Evolutionary conservation across 108 stramenopile genomes (phyloP).

Genomic region (Chaetoceros muelleri): DNA sequence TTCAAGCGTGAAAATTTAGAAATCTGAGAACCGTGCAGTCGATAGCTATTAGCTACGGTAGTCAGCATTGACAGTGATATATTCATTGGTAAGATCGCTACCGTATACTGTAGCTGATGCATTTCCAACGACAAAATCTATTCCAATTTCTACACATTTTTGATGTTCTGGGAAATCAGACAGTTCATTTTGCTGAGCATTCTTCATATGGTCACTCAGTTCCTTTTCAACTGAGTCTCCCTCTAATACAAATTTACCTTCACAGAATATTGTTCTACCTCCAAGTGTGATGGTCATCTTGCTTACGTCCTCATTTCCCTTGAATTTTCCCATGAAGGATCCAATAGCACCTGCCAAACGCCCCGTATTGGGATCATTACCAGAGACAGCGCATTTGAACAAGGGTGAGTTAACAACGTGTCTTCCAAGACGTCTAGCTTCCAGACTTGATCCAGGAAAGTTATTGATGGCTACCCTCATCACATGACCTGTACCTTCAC

Average conservation of each 20-base stretch:
- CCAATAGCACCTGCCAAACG: slow-evolving; percentile 92
- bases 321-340: slow-evolving; percentile 83
- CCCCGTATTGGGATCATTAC: slow-evolving; percentile 99
- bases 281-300: slow-evolving; percentile 73
- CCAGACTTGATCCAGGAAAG: slow-evolving; percentile 66
- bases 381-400: slow-evolving; percentile 93
- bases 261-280: slow-evolving; percentile 77
- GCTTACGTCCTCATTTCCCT: slow-evolving; percentile 38
- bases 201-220: slow-evolving; percentile 81
- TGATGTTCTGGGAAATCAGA: slow-evolving; percentile 86
- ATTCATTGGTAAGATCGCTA: slow-evolving; percentile 91
- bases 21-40: no score
- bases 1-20: no score
- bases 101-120: slow-evolving; percentile 67
- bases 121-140: slow-evolving; percentile 56
- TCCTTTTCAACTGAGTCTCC: slow-evolving; percentile 82
- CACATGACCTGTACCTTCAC: slow-evolving; percentile 97
- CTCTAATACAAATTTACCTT: slow-evolving; percentile 89
- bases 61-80: slow-evolving; percentile 94
- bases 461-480: slow-evolving; percentile 79
- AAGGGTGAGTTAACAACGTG: slow-evolving; percentile 91
- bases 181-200: slow-evolving; percentile 64
- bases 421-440: slow-evolving; percentile 82
- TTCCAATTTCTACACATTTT: slow-evolving; percentile 78
- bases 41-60: slow-evolving; percentile 92